phyloP scores from a whole-genome alignment of 441 rosid species.

The Populus hybrid region DNA sequence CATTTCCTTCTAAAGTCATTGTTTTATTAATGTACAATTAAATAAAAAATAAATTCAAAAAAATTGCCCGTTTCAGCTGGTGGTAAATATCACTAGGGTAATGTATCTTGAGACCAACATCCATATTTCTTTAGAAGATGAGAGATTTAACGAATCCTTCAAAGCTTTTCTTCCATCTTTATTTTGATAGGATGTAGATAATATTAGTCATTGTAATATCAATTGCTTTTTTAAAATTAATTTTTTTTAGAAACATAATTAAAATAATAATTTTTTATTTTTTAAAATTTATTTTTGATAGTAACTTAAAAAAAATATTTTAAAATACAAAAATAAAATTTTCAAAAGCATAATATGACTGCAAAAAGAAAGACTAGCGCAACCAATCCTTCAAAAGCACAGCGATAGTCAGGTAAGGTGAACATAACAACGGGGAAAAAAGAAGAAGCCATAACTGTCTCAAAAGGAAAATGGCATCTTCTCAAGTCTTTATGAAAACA shows the following conservation, averaged over 20 bases:
- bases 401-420: neutral
- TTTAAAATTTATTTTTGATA: too few relatives aligned
- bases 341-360: too few relatives aligned
- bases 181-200: neutral
- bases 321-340: too few relatives aligned
- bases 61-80: neutral
- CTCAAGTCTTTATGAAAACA: neutral
- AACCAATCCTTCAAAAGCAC: neutral
- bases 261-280: too few relatives aligned
- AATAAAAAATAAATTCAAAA: neutral
- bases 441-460: conserved; percentile 2
- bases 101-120: neutral
- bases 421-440: neutral
- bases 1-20: neutral
- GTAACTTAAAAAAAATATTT: too few relatives aligned
- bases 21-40: neutral
- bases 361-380: neutral
- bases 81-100: neutral
- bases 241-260: too few relatives aligned
- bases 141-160: neutral
- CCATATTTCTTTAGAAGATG: neutral
- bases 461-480: neutral
- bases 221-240: too few relatives aligned
- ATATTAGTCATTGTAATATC: too few relatives aligned
- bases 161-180: neutral